phyloP scores from a whole-genome alignment of 495 filamentous ascomycete species.

The Xylaria sp. region DNA sequence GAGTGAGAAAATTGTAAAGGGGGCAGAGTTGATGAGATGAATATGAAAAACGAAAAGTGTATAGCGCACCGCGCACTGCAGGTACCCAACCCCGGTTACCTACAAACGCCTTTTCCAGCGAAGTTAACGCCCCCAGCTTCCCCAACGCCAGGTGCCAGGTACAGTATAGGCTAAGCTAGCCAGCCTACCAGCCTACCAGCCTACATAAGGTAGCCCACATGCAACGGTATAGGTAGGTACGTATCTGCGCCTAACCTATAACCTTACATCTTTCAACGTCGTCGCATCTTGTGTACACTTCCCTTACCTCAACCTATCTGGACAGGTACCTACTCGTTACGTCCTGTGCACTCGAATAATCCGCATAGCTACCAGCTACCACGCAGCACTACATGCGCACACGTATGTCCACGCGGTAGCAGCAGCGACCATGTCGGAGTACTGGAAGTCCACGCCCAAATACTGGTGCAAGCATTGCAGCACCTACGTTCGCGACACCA shows the following conservation, averaged over 20 bases:
- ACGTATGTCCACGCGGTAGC: not conserved
- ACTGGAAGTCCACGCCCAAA: constrained; percentile 97
- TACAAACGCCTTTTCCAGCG: not conserved
- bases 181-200: not conserved
- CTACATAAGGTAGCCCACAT: not conserved
- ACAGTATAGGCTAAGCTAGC: too few species aligned
- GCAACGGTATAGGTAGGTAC: not conserved
- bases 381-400: not conserved
- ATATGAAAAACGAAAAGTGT: not conserved
- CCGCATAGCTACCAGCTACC: not conserved
- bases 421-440: constrained; percentile 79
- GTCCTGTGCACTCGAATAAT: not conserved
- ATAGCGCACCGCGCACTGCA: not conserved
- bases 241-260: not conserved
- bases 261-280: not conserved
- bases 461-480: constrained; percentile 99
- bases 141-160: too few species aligned
- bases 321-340: not conserved
- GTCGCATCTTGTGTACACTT: not conserved
- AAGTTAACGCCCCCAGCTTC: not conserved
- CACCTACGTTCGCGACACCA: constrained; percentile 89
- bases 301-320: not conserved
- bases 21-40: not conserved
- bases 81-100: too few species aligned
- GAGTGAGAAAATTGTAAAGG: not conserved